A percentile compares a stretch with the other conserved stretches of the same genome.
These are phyloP conservation scores for Thinopyrum elongatum DNA, from an alignment of 176 grass and related monocot species.

Conservation along the genomic window DNA sequence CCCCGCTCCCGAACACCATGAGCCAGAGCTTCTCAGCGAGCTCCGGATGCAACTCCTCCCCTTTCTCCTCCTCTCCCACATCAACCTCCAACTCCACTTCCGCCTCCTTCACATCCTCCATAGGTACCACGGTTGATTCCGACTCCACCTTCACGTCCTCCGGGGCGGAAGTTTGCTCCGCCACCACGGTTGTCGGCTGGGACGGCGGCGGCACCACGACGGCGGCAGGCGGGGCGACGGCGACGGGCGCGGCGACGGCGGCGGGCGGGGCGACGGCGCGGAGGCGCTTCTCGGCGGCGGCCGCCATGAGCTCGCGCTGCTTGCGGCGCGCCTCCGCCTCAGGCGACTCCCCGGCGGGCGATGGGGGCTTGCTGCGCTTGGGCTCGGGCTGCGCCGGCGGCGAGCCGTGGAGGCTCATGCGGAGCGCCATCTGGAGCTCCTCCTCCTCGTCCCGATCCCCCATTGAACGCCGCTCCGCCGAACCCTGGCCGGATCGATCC, in stretches of 20 bases:
- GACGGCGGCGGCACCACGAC: neutral
- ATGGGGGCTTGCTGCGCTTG: conserved; percentile 76
- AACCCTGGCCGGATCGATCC: conserved; percentile 34
- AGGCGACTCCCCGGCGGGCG: conserved; percentile 49
- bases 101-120: conserved; percentile 31
- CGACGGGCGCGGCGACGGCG: neutral
- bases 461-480: conserved; percentile 33
- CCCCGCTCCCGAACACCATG: conserved; percentile 70
- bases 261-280: conserved; percentile 17
- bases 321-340: conserved; percentile 60
- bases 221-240: neutral
- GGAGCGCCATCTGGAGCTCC: conserved; percentile 92
- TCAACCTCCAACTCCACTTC: conserved; percentile 5
- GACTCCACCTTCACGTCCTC: conserved; percentile 26
- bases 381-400: conserved; percentile 73
- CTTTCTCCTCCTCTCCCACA: conserved; percentile 19
- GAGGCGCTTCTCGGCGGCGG: conserved; percentile 79
- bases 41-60: conserved; percentile 56
- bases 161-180: neutral
- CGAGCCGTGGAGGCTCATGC: conserved; percentile 88
- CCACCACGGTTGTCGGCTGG: neutral
- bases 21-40: conserved; percentile 68
- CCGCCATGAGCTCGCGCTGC: conserved; percentile 87
- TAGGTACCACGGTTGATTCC: neutral
- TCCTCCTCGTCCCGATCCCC: conserved; percentile 89